phyloP scores from a whole-genome alignment of 1,284 basidiomycete species.

The Rhodotorula sp. region DNA sequence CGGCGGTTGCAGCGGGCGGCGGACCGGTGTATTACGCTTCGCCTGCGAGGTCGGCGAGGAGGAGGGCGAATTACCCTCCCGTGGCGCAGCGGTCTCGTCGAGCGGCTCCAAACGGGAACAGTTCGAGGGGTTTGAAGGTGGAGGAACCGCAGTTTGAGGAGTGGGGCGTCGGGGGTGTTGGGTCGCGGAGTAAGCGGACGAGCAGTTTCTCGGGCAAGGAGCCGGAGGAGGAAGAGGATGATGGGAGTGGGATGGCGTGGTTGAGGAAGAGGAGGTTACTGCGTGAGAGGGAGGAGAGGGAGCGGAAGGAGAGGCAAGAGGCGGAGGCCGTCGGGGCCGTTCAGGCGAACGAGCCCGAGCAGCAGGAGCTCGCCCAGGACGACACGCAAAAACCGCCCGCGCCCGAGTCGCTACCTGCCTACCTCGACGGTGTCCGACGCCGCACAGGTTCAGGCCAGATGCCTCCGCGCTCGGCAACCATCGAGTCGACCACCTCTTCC shows the following conservation, averaged over 20 bases:
- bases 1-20: neutral
- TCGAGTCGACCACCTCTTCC: constrained; percentile 30
- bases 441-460: neutral
- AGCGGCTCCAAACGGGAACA: constrained; percentile 10
- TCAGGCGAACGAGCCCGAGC: neutral
- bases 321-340: neutral
- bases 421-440: neutral
- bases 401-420: neutral
- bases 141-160: constrained; percentile 14
- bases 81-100: constrained; percentile 33
- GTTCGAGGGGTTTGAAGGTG: neutral
- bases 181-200: constrained; percentile 18
- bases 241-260: constrained; percentile 45
- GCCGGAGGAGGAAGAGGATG: constrained; percentile 37
- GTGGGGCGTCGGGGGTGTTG: constrained; percentile 38
- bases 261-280: constrained; percentile 38
- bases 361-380: neutral
- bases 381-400: neutral
- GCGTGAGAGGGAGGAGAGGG: constrained; percentile 29
- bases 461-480: constrained; percentile 8
- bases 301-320: constrained; percentile 18
- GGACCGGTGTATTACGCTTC: constrained; percentile 29
- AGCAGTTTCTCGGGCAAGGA: neutral
- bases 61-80: constrained; percentile 30
- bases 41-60: constrained; percentile 7